Evolutionary conservation across 805 yeast species (phyloP), one percentile per base, ranked within the genome.

Genomic region (Ogataea chonburiensis): DNA sequence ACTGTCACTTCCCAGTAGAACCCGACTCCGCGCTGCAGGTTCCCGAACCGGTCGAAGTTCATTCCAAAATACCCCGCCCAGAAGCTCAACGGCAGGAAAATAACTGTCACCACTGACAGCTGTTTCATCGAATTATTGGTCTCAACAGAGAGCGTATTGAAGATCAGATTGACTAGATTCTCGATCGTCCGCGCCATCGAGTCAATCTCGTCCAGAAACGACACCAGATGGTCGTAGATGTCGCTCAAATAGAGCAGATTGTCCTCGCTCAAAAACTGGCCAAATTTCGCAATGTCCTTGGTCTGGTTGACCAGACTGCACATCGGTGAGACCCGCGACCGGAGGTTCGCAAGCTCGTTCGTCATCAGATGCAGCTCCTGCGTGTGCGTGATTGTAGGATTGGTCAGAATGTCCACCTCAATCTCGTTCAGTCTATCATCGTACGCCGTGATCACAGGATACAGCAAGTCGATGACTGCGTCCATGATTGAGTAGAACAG

Each of bases 41-140:
- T 65, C 3, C 61, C 63, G 43, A 74, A 74, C 5, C 50, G 40
- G 17, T 57, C 52, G 49, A 74, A 74, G 47, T 74, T 74, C 79
- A 74, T 74, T 12, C 79, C 79, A 39, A 72, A 77, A 49, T 75
- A 77, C 9, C 82, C 81, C 1, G 81, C 75, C 68, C 79, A 65
- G 49, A 77, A 77, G 5, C 77, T 68, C 36, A 77, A 51, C 5
- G 83, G 83, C 24, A 77, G 60, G 46, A 77, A 77, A 10, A 77
- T 67, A 10, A 77, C 81, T 1, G 81, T 72, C 7, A 77, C 73
- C 24, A 77, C 50, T 6, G 81, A 71, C 27, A 77, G 59, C 50
- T 70, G 67, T 34, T 67, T 64, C 69, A 77, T 76, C 4, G 81
- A 68, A 43, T 66, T 73, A 43, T 75, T 73, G 3, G 77, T 73